phyloP scores from a whole-genome alignment of 2,329 filamentous ascomycete genomes.

The Amphichorda felina region DNA sequence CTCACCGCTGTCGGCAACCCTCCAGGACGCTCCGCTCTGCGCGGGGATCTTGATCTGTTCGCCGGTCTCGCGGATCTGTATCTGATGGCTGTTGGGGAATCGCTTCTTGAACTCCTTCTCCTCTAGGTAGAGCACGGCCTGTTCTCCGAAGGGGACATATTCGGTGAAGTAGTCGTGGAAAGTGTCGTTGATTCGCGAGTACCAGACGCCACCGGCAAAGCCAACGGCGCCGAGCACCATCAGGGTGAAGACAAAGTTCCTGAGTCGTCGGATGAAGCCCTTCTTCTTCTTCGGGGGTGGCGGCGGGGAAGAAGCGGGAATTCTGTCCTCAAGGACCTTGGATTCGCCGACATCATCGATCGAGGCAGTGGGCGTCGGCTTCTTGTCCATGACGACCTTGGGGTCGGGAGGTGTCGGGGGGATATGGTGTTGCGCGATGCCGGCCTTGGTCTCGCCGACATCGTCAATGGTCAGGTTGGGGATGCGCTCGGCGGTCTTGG shows the following conservation, averaged over 20 bases:
- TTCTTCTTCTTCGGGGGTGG: constrained; percentile 39
- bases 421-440: constrained; percentile 17
- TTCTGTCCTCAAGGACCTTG: constrained; percentile 4
- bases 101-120: constrained; percentile 86
- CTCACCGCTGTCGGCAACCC: constrained; percentile 52
- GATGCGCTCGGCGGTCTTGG: constrained; percentile 33
- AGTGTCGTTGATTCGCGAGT: constrained; percentile 87
- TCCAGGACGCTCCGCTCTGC: constrained; percentile 76
- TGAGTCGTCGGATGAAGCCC: constrained; percentile 59
- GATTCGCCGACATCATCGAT: constrained; percentile 11
- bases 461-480: constrained; percentile 24
- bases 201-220: constrained; percentile 83
- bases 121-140: constrained; percentile 89
- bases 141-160: constrained; percentile 88
- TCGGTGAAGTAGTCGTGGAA: constrained; percentile 99
- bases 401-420: constrained; percentile 25
- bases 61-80: constrained; percentile 41
- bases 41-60: constrained; percentile 72
- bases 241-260: constrained; percentile 66
- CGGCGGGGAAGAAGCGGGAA: constrained; percentile 22
- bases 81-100: constrained; percentile 46
- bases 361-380: constrained; percentile 6
- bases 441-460: constrained; percentile 23
- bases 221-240: constrained; percentile 64
- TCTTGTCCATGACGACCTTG: constrained; percentile 17